Percentiles rank a stretch among this genome's conserved stretches.
Evolutionary conservation across 140 eudicot species (phyloP).

Genomic region (Anethum foeniculum): DNA sequence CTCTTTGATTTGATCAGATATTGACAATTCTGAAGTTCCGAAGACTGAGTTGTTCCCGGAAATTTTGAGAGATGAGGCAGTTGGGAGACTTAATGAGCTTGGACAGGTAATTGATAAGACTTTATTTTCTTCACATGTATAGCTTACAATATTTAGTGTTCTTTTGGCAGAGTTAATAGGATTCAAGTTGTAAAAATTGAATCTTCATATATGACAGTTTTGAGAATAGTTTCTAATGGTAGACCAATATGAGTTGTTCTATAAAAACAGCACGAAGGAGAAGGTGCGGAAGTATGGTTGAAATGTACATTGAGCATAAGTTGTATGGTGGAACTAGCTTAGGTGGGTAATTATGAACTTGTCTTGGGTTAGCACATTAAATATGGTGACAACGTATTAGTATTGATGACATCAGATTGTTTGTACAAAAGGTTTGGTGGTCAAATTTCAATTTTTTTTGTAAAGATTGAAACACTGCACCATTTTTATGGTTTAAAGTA

Average conservation of each 20-base stretch:
- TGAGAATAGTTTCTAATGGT: neutral
- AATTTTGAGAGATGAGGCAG: conserved; percentile 78
- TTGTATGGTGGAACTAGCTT: neutral
- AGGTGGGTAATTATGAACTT: neutral
- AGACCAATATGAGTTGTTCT: neutral
- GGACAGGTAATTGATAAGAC: conserved; percentile 53
- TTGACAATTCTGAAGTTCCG: conserved; percentile 31
- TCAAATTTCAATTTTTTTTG: neutral
- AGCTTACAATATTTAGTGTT: neutral
- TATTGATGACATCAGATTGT: neutral
- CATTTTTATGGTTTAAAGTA: neutral
- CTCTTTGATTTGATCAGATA: conserved; percentile 11
- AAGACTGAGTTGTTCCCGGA: conserved; percentile 42
- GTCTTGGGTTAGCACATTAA: neutral
- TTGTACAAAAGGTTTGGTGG: neutral
- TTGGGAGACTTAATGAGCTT: conserved; percentile 62
- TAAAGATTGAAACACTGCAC: no score
- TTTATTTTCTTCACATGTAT: conserved; percentile 1
- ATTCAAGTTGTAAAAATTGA: neutral
- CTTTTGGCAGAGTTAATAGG: neutral
- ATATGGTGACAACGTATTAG: neutral
- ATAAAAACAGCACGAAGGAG: neutral
- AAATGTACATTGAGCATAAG: neutral
- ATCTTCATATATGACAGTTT: neutral
- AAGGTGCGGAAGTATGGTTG: neutral